Evolutionary conservation across 768 basidiomycete genomes (phyloP), one percentile per base, ranked within the genome.

Genomic region (Symmetrospora coprosmae): DNA sequence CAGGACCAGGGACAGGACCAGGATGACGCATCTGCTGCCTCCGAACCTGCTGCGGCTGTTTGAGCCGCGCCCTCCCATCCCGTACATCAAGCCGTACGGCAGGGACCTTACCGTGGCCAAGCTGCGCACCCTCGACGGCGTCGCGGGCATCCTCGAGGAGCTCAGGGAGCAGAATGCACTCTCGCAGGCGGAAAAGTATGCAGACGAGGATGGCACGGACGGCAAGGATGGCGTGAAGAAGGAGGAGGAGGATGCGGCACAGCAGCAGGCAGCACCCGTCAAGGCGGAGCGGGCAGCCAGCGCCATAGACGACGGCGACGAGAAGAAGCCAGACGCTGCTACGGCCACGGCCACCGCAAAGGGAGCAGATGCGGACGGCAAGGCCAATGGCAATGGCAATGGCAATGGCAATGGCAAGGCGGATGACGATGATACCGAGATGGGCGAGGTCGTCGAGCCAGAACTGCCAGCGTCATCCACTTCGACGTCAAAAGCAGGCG

Each of bases 1-100:
- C n/a, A n/a, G n/a, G n/a, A n/a, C n/a, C n/a, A n/a, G n/a, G n/a
- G n/a, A n/a, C 13, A 4, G 37, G 27, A n/a, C 21, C 28, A 47
- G 19, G 28, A 58, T 58, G 55, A 58, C 55, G 27, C 87, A 91
- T 74, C 78, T 91, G 23, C 80, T 99, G 23, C 92, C 92, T 2
- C 89, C 89, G 2, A 94, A 96, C 74, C 81, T 99, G 51, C 82
- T 97, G 72, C 90, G 92, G 72, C 84, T 97, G 66, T 99, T 97
- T 72, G 84, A 88, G 0, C 90, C 94, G 3, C 82, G 94, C 6
- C 88, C 92, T 1, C 86, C 84, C 2, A 79, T 96, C 2, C 85
- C 85, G 0, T 97, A 89, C 71, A 69, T 82, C 30, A 83, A 88
- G 8, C 90, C 92, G 0, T 77, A 87, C 33, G 88, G 86, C 71